A percentile compares a stretch with the other conserved stretches of the same genome.
These are phyloP conservation scores for Malassezia arunalokei DNA, from an alignment of 1,284 basidiomycete genomes.

Conservation along the genomic window DNA sequence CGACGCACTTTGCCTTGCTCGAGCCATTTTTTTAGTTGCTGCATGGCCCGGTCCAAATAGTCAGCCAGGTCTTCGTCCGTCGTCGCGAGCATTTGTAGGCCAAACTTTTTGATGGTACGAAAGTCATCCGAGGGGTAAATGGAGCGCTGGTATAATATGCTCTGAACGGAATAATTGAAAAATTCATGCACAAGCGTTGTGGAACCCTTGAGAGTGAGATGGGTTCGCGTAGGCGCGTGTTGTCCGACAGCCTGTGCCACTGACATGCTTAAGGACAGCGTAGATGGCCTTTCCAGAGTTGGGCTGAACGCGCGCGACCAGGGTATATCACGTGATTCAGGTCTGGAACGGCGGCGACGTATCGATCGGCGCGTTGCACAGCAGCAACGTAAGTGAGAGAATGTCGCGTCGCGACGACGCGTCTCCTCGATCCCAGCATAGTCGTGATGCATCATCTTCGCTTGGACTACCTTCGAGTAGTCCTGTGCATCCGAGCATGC, in stretches of 20 bases:
- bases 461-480: conserved; percentile 38
- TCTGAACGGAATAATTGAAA: conserved; percentile 79
- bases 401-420: conserved; percentile 3
- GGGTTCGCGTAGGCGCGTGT: conserved; percentile 30
- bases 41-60: conserved; percentile 80
- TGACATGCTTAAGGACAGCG: not conserved
- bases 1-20: conserved; percentile 77
- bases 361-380: too few relatives aligned
- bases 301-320: not conserved
- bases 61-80: conserved; percentile 82
- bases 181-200: conserved; percentile 93
- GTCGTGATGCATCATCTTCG: conserved; percentile 22
- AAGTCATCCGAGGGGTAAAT: conserved; percentile 98
- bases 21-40: conserved; percentile 66
- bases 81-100: conserved; percentile 84
- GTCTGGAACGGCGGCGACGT: too few relatives aligned
- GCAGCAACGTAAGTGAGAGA: not conserved
- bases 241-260: conserved; percentile 11
- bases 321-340: too few relatives aligned
- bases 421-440: conserved; percentile 5
- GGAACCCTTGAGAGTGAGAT: conserved; percentile 75
- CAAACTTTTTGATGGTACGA: conserved; percentile 67
- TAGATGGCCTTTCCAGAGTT: not conserved
- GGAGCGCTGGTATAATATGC: conserved; percentile 84
- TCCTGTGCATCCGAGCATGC: conserved; percentile 26